Percentiles rank a stretch among this genome's conserved stretches.
These are phyloP conservation scores for Fusarium coicis DNA, from an alignment of 2,329 filamentous ascomycete genomes.

Conservation along the genomic window DNA sequence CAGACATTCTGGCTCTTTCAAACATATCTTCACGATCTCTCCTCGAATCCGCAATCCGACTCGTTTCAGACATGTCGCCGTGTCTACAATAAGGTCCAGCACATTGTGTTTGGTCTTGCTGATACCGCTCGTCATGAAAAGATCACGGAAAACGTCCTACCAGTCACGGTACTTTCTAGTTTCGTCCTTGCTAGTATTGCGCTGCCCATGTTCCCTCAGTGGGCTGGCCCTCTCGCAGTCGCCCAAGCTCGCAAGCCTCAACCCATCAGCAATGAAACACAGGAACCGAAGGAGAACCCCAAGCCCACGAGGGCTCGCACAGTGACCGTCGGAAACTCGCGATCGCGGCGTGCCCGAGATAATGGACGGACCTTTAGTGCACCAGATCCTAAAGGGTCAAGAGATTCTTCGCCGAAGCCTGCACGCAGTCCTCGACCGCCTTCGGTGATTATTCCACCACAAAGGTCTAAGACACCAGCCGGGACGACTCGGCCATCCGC, in stretches of 20 bases:
- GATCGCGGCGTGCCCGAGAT: slow-evolving; percentile 61
- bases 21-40: slow-evolving; percentile 85
- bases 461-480: slow-evolving; percentile 47
- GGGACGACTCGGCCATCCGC: slow-evolving; percentile 59
- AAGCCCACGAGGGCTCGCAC: slow-evolving; percentile 74
- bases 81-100: slow-evolving; percentile 89
- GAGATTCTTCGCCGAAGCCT: slow-evolving; percentile 43
- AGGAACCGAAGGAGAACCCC: slow-evolving; percentile 54
- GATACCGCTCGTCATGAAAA: slow-evolving; percentile 76
- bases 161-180: slow-evolving; percentile 83
- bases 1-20: slow-evolving; percentile 93
- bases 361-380: slow-evolving; percentile 57
- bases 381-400: slow-evolving; percentile 51
- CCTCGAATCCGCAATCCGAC: slow-evolving; percentile 77
- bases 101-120: slow-evolving; percentile 83
- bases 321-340: slow-evolving; percentile 62
- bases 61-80: slow-evolving; percentile 84
- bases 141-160: slow-evolving; percentile 84
- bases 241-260: slow-evolving; percentile 83
- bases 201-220: slow-evolving; percentile 78
- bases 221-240: slow-evolving; percentile 83
- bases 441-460: slow-evolving; percentile 33
- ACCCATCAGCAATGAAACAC: slow-evolving; percentile 44
- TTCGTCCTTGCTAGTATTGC: slow-evolving; percentile 82
- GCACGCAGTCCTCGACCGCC: slow-evolving; percentile 41